Base-by-base conservation (phyloP, 108 stramenopile species). In the Licmophora abbreviata region DNA sequence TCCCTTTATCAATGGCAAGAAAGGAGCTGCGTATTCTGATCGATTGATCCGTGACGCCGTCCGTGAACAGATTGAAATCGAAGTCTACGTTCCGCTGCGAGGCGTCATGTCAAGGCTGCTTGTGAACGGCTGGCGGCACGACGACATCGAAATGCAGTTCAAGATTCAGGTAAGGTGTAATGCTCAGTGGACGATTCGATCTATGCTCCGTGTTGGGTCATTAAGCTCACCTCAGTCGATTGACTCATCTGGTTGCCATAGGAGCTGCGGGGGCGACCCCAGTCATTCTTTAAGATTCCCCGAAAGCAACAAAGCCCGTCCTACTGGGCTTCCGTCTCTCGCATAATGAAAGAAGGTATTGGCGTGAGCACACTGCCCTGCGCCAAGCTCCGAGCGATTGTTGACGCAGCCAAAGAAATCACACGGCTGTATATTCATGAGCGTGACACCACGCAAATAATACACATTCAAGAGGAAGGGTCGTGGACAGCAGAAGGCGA, bases 41-140 rank as follows among this genome's bases (percentile, higher is more conserved):
- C 55, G 64, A n/a, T 32, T 86, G 14, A 54, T 85, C 4, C 75
- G 79, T 41, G 84, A 92, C 34, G 83, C 81, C 5, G 70, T 87
- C 18, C 58, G 90, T 22, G 90, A 87, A 47, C 90, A 92, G 52
- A 61, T 83, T 17, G 90, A 92, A 63, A 76, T 92, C 27, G 90
- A 87, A 54, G 73, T 81, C 0, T 92, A 92, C 38, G 81, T 92
- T 30, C 83, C 90, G 23, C 58, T 87, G 29, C 61, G 90, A 28
- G 73, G 79, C 26, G 74, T 84, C 28, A 74, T 88, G 31, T 92
- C 90, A 8, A 63, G 76, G 23, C 63, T 76, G 41, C 65, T 92
- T 18, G 85, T 92, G 2, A 72, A 85, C 67, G 83, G 79, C 15
- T 92, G 81, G 79, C 58, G 79, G 0, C 81, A 87, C 26, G 83